Evolutionary conservation across 1,284 basidiomycete genomes (phyloP), one percentile per base, ranked within the genome.

Genomic region (Gymnopus androsaceus): DNA sequence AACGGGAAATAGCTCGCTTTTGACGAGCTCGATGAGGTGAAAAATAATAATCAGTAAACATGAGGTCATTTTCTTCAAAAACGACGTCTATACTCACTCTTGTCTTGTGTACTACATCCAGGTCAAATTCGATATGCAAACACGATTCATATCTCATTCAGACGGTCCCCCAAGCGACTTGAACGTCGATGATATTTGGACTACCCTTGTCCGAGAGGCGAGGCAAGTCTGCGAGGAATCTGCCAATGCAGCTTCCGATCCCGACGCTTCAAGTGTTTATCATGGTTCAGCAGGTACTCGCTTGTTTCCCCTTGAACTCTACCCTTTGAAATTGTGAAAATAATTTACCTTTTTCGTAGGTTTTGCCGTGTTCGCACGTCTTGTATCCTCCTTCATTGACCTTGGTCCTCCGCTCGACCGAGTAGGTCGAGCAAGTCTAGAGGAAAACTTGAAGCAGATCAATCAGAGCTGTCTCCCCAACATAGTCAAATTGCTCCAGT

Each of bases 111-210:
- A 15, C 14, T n/a, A 15, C 19, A 46, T 17, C 30, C 30, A 30
- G 27, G n/a, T 31, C n/a, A 14, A 45, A 31, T 36, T 50, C 14
- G 48, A 36, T 50, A 53, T 53, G 51, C 41, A 45, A 28, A 53
- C 54, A 25, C 54, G 54, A 33, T 50, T 27, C 21, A 56, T 56
- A 42, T 21, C 37, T 17, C 54, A 56, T 28, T 19, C 40, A 19
- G 54, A 56, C 40, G 38, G 47, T 37, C 54, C 42, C 28, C 33
- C 54, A n/a, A 42, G 37, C 25, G 41, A 49, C 17, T 36, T 56
- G 15, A 45, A 56, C 34, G 54, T 56, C 25, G 54, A 56, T 23
- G 40, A 56, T 15, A 36, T 56, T 19, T 56, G 54, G 54, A 28
- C 41, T 1, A 51, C 47, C 21, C 54, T 56, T 33, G 54, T 56